Base-by-base conservation (phyloP, 2,329 filamentous ascomycete genomes). In the Colletotrichum sp. region DNA sequence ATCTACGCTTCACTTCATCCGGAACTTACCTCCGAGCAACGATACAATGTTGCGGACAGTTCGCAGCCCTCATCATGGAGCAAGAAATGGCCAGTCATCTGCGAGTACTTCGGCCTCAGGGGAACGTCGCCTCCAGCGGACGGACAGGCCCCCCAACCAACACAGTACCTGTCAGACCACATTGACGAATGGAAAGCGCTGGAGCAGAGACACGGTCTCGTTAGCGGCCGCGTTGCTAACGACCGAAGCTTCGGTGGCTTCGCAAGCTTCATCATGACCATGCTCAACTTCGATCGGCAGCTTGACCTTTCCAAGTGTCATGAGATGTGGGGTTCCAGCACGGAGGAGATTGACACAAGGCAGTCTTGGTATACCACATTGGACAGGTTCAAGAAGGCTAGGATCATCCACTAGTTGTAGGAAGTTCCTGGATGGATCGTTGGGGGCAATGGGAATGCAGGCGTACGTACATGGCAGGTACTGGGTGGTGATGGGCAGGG, bases 81-180 rank as follows among this genome's bases (percentile, higher is more conserved):
- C 18, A 78, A 80, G 13, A 87, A 88, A 78, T 89, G 87, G 87
- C 85, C 86, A 4, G 78, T 86, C 8, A 84, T 88, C 60, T 87
- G 85, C 78, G 82, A 85, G 8, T 88, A 87, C 77, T 88, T 88
- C 80, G 85, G 85, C 4, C 80, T 89, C 52, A 85, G 85, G 77
- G 87, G 86, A 2, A 84, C 84, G 9, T 76, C 79, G 4, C 82
- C 83, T 8, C 81, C 81, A 9, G 48, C 74, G 5, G 80, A 79
- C 4, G 80, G 81, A 62, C 9, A 30, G 28, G 59, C 59, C 10
- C 28, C 59, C 9, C 59, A 62, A 34, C 59, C 83, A 5, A 80
- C 78, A 3, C 79, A 79, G 65, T 82, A 81, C 74, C 79, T 84
- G 28, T 78, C 79, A 4, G 80, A 85, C n/a, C 81, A 84, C 71